Conservation (phyloP, 179 eudicot species). For the Spinacia oleracea region DNA sequence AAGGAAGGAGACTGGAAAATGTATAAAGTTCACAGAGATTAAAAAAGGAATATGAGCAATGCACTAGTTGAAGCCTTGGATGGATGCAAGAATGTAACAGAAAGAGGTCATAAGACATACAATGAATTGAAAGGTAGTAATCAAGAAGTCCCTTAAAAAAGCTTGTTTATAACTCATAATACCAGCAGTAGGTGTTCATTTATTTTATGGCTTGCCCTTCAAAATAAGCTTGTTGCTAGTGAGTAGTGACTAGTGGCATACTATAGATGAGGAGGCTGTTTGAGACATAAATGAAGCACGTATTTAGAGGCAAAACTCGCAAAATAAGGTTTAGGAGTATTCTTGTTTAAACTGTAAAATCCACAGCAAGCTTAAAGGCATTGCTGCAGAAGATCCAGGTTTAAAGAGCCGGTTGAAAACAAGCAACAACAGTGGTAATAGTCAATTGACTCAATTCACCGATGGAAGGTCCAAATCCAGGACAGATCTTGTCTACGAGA, state of each 20-base stretch:
- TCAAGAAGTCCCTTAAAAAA: not conserved
- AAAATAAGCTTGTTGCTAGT: not conserved
- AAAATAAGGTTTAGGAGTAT: not conserved
- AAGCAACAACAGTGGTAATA: not conserved
- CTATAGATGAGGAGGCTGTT: not conserved
- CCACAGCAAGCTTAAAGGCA: not conserved
- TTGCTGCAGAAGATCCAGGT: not conserved
- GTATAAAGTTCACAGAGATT: not conserved
- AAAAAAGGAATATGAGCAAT: not conserved
- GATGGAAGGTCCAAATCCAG: not conserved
- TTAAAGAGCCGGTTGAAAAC: not conserved
- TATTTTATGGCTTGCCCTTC: not conserved
- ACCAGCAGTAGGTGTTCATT: not conserved
- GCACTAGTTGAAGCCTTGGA: not conserved
- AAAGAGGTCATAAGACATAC: not conserved
- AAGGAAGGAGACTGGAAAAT: not conserved
- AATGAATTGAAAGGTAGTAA: not conserved
- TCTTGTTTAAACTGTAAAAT: not conserved
- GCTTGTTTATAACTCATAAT: not conserved
- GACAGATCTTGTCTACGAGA: not conserved
- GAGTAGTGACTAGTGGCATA: not conserved
- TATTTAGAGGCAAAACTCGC: not conserved
- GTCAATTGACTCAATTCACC: not conserved
- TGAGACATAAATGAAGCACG: not conserved
- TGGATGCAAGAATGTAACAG: not conserved